Conservation (phyloP, 1,284 basidiomycete genomes). For the Austroboletus rostrupii region DNA sequence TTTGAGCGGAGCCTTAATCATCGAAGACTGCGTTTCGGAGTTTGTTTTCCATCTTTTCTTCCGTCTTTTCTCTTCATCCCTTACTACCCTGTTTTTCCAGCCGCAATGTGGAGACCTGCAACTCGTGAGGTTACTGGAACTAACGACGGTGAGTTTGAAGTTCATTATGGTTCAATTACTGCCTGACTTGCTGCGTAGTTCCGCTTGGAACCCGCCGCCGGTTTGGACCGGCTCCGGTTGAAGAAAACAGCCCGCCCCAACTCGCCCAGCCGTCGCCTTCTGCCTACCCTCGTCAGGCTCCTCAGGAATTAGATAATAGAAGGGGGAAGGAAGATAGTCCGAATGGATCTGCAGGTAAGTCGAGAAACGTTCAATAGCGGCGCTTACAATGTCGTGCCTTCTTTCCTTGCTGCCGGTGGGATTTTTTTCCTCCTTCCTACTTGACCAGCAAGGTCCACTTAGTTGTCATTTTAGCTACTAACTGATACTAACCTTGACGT, state of each 20-base stretch:
- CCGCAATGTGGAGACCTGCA: conserved; percentile 82
- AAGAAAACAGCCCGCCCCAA: conserved; percentile 71
- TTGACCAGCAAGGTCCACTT: conserved; percentile 32
- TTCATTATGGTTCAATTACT: conserved; percentile 6
- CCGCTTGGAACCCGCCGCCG: conserved; percentile 83
- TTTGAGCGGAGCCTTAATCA: conserved; percentile 33
- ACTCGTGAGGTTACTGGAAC: conserved; percentile 79
- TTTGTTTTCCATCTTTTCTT: conserved; percentile 31
- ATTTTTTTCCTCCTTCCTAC: conserved; percentile 26
- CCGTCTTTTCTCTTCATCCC: conserved; percentile 7
- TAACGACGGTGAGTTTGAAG: conserved; percentile 61
- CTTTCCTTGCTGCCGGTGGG: conserved; percentile 32
- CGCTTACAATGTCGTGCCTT: conserved; percentile 31
- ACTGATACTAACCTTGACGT: conserved; percentile 55
- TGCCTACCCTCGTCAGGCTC: conserved; percentile 66
- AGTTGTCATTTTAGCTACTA: conserved; percentile 45
- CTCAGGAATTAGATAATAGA: conserved; percentile 53
- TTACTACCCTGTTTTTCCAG: conserved; percentile 27
- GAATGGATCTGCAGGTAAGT: conserved; percentile 59
- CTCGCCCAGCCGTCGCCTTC: conserved; percentile 83
- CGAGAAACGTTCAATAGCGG: conserved; percentile 26
- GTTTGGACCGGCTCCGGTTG: conserved; percentile 79
- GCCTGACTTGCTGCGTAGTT: conserved; percentile 36
- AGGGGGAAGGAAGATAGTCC: conserved; percentile 60
- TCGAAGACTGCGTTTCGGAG: conserved; percentile 26